These are phyloP conservation scores for Gracilariopsis chorda DNA, from an alignment of 23 red algal species.

Conservation along the genomic window DNA sequence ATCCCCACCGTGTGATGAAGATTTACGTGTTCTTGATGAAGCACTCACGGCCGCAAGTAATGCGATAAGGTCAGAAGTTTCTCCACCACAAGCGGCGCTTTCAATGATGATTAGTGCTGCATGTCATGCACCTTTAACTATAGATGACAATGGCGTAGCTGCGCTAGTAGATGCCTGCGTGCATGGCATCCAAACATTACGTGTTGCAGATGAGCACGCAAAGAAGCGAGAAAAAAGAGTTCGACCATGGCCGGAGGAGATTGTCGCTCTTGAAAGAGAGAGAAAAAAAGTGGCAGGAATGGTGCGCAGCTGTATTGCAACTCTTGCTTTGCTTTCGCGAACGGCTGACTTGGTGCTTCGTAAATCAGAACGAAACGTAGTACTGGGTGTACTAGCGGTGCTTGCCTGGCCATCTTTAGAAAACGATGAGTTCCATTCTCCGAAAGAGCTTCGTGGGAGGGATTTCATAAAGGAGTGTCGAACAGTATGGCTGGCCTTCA, in stretches of 20 bases:
- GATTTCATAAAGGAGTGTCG: background rate
- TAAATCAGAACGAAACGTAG: conserved; percentile 3
- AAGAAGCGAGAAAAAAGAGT: background rate
- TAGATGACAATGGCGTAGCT: background rate
- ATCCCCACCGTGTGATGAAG: background rate
- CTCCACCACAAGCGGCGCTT: background rate
- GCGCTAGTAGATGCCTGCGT: conserved; percentile 1
- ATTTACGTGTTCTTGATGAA: conserved; percentile 1
- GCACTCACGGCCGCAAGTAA: background rate
- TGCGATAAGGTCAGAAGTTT: background rate
- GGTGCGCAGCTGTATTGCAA: background rate
- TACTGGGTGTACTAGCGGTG: background rate
- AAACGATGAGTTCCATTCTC: background rate
- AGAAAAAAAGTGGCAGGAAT: background rate
- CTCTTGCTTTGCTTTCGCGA: background rate
- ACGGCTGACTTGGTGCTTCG: background rate
- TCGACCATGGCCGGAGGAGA: background rate
- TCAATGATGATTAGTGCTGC: conserved; percentile 1
- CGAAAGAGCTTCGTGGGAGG: background rate
- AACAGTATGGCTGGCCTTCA: conserved; percentile 11
- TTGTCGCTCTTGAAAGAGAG: background rate
- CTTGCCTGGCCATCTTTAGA: background rate
- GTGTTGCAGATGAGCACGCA: background rate
- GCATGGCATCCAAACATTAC: background rate
- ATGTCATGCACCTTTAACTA: background rate